phyloP scores from a whole-genome alignment of 345 rosid genomes.

The Gossypium stocksii region DNA sequence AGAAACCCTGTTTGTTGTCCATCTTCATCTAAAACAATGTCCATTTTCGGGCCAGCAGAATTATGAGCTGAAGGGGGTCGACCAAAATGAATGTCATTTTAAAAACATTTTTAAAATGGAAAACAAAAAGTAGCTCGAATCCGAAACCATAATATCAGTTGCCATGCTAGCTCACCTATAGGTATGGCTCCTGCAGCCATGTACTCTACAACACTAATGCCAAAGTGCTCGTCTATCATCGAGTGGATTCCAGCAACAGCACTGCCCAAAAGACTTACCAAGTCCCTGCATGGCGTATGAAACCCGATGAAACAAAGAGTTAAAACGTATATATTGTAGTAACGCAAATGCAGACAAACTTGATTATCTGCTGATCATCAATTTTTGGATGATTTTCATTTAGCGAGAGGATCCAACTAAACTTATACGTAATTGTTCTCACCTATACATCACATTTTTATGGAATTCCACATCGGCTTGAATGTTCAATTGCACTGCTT shows the following conservation, averaged over 20 bases:
- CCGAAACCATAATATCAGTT: neutral
- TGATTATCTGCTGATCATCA: neutral
- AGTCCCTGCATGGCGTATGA: conserved; percentile 48
- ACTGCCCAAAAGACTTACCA: conserved; percentile 61
- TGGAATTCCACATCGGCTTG: conserved; percentile 63
- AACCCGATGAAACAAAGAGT: conserved; percentile 1
- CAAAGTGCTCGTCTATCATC: conserved; percentile 90
- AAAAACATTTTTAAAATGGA: neutral
- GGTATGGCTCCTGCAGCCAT: conserved; percentile 97
- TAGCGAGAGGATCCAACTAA: neutral
- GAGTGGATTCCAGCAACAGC: conserved; percentile 79
- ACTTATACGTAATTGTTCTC: neutral
- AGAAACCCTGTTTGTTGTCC: conserved; percentile 83
- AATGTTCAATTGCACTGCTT: conserved; percentile 63
- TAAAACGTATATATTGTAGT: neutral
- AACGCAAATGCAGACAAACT: neutral
- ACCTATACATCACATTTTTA: conserved; percentile 80
- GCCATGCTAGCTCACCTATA: conserved; percentile 47
- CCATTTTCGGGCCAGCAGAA: conserved; percentile 96
- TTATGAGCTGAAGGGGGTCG: conserved; percentile 59
- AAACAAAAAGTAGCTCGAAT: neutral
- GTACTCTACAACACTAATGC: conserved; percentile 82
- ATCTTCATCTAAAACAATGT: conserved; percentile 81
- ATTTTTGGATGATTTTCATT: neutral
- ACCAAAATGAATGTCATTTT: neutral